Evolutionary conservation across 2,329 filamentous ascomycete species (phyloP).

Genomic region (Neophaeococcomyces aloes): DNA sequence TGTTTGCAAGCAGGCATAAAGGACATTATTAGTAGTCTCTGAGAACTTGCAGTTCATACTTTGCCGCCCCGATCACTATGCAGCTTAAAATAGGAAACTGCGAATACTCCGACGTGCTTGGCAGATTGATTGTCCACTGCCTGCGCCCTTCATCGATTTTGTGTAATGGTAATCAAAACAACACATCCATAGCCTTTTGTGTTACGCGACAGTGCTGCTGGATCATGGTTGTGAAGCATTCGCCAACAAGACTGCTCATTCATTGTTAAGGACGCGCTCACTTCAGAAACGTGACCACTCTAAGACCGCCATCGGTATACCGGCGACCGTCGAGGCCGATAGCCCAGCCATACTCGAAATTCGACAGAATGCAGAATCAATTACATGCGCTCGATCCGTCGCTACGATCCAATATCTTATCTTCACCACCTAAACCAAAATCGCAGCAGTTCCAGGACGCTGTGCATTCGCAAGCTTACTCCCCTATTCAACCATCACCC

Average conservation of each 20-base stretch:
- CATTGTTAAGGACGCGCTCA: not conserved
- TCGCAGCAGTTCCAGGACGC: constrained; percentile 14
- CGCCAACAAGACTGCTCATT: no score
- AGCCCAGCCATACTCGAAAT: not conserved
- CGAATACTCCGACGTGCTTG: not conserved
- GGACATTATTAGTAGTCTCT: no score
- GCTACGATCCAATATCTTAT: constrained; percentile 14
- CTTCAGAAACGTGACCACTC: not conserved
- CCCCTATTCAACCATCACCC: constrained; percentile 18
- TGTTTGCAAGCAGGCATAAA: no score
- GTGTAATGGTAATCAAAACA: no score
- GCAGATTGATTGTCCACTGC: not conserved
- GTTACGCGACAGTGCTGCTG: not conserved
- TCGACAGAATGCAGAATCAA: constrained; percentile 5
- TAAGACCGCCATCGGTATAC: not conserved
- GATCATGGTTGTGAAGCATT: not conserved
- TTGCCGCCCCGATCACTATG: no score
- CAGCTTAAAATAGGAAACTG: not conserved
- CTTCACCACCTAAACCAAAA: constrained; percentile 16
- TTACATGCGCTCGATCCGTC: constrained; percentile 14
- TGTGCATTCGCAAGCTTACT: constrained; percentile 12
- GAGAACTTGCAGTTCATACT: no score
- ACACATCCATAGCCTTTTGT: not conserved
- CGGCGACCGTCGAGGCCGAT: constrained; percentile 2
- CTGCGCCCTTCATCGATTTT: not conserved